Percentiles rank a stretch among this genome's conserved stretches.
These are phyloP conservation scores for Ustilago nuda DNA, from an alignment of 1,284 basidiomycete genomes.

Conservation along the genomic window DNA sequence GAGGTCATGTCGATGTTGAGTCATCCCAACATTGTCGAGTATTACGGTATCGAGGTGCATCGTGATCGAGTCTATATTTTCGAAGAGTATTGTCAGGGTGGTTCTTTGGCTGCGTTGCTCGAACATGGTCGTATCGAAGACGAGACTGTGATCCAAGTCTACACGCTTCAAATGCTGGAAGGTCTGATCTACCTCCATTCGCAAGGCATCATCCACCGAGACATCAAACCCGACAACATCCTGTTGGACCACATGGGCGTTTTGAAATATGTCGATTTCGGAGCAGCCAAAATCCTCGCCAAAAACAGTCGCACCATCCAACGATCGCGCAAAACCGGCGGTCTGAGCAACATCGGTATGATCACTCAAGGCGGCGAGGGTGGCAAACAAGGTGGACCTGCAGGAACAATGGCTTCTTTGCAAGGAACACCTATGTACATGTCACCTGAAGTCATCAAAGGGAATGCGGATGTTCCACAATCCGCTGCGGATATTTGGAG, in stretches of 20 bases:
- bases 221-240: slow-evolving; percentile 99
- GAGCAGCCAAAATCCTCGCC: slow-evolving; percentile 95
- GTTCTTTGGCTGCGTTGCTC: slow-evolving; percentile 87
- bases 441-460: slow-evolving; percentile 98
- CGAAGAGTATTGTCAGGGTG: slow-evolving; percentile 98
- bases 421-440: slow-evolving; percentile 99
- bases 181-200: slow-evolving; percentile 94
- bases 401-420: slow-evolving; percentile 74
- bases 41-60: slow-evolving; percentile 99
- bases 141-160: slow-evolving; percentile 93
- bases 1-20: slow-evolving; percentile 98
- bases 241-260: slow-evolving; percentile 91
- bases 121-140: slow-evolving; percentile 97
- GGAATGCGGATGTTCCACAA: slow-evolving; percentile 76
- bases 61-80: slow-evolving; percentile 99
- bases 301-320: slow-evolving; percentile 82
- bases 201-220: slow-evolving; percentile 91
- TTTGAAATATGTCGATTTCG: slow-evolving; percentile 98
- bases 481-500: slow-evolving; percentile 99
- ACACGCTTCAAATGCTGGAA: slow-evolving; percentile 96
- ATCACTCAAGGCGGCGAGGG: slow-evolving; percentile 71
- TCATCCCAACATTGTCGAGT: slow-evolving; percentile 98
- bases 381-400: slow-evolving; percentile 59
- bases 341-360: slow-evolving; percentile 45
- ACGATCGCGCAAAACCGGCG: slow-evolving; percentile 55